phyloP scores from a whole-genome alignment of 345 rosid genomes.

The Hibiscus syriacus region DNA sequence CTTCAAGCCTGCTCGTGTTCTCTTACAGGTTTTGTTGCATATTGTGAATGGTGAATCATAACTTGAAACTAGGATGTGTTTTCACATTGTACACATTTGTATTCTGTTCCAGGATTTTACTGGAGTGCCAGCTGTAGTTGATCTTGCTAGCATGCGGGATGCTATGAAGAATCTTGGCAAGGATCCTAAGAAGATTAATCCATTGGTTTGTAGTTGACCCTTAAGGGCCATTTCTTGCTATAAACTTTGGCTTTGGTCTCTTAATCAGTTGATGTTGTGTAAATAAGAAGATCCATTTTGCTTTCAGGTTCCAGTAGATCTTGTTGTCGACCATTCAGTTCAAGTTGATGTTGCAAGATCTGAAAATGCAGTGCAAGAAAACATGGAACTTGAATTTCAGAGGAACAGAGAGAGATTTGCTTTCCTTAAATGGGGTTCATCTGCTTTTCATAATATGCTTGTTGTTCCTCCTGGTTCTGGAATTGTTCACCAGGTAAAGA shows the following conservation, averaged over 20 bases:
- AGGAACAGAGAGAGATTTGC: conserved; percentile 62
- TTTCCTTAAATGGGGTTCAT: conserved; percentile 67
- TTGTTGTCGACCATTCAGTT: conserved; percentile 83
- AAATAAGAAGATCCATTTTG: background rate
- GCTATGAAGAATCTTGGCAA: conserved; percentile 69
- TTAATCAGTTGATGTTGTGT: background rate
- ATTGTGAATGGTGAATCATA: background rate
- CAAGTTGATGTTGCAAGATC: conserved; percentile 77
- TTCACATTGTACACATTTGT: background rate
- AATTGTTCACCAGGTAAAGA: conserved; percentile 67
- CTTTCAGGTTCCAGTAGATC: conserved; percentile 78
- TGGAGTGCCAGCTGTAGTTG: conserved; percentile 82
- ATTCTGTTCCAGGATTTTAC: conserved; percentile 59
- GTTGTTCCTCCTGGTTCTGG: conserved; percentile 76
- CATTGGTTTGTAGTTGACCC: conserved; percentile 44
- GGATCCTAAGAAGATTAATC: conserved; percentile 82
- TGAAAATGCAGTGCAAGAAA: conserved; percentile 61
- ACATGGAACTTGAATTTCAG: conserved; percentile 66
- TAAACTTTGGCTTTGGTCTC: background rate
- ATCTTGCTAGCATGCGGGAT: conserved; percentile 89
- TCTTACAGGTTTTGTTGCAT: conserved; percentile 46
- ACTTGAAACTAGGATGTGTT: background rate
- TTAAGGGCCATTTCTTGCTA: background rate
- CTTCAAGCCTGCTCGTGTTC: conserved; percentile 87
- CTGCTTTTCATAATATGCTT: conserved; percentile 64